Base-by-base conservation (phyloP, 129 eudicot species). In the Oenanthe sinensis region DNA sequence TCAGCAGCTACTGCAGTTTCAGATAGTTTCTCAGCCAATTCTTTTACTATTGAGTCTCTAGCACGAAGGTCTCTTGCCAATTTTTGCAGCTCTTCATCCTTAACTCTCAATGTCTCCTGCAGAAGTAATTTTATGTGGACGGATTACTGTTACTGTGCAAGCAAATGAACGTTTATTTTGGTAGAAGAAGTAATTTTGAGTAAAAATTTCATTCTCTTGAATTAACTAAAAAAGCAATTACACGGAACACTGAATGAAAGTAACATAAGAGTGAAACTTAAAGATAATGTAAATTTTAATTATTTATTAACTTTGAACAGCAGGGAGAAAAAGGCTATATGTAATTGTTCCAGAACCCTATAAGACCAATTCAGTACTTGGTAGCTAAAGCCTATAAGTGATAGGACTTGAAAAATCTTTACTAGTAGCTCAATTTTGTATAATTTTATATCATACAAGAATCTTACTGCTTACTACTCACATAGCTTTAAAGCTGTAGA, bases 1-100 rank as follows among this genome's bases (percentile, higher is more conserved):
- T 87, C 92, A 48, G 97, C 97, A 73, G 99, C 97, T 80, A 87
- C 97, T 79, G 99, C 99, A 43, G 99, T 92, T 80, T 92, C 97
- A n/a, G 97, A 88, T 42, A 96, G 88, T 83, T 96, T 92, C 72
- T 89, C 99, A 43, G 97, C 97, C 79, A 96, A 49, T 78, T 96
- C 97, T 78, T 87, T 92, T 85, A 96, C 89, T 71, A 94, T 92
- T 82, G 97, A 89, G 86, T 96, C 97, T 74, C 96, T 82, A 20
- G 96, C 91, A 60, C 99, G 99, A 48, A 96, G 67, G 48, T 96
- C 99, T 78, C 95, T 87, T 3, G 99, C 91, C 84, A 96, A 82
- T 80, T 92, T 82, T 78, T 96, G 99, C 83, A 96, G 88, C 81
- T 96, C 99, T 81, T 96, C 99, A 81, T 96, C 99, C 84, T 96